Evolutionary conservation across 176 grass and related monocot species (phyloP).

Genomic region (Oryza meridionalis): DNA sequence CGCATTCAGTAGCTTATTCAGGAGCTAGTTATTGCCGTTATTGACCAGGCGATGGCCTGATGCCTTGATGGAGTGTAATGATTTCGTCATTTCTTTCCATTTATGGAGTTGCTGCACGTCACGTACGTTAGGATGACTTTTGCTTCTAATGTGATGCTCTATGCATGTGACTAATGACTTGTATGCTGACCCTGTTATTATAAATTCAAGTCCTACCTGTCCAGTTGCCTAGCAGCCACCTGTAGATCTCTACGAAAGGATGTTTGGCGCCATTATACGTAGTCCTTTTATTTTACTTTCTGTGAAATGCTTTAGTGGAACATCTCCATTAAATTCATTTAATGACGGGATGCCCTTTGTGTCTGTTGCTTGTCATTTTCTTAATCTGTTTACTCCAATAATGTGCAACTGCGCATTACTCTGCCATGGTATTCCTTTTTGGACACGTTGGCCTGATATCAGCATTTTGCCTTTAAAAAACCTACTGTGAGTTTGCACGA

Average conservation of each 20-base stretch:
- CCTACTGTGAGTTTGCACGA: not conserved
- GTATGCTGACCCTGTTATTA: not conserved
- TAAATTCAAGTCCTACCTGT: constrained; percentile 26
- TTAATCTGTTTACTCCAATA: constrained; percentile 25
- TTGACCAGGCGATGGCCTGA: not conserved
- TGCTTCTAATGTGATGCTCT: not conserved
- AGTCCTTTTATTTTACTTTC: constrained; percentile 17
- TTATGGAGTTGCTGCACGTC: constrained; percentile 5
- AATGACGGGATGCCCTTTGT: not conserved
- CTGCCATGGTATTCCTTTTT: not conserved
- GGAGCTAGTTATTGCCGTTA: not conserved
- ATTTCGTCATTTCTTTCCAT: not conserved
- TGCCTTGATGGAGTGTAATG: not conserved
- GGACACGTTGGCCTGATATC: constrained; percentile 20
- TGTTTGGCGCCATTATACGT: not conserved
- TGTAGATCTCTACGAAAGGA: not conserved
- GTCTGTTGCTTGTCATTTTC: not conserved
- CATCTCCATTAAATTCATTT: constrained; percentile 5
- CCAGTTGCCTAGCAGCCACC: constrained; percentile 1
- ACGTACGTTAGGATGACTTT: not conserved
- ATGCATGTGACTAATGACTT: not conserved
- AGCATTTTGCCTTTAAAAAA: constrained; percentile 1
- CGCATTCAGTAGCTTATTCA: not conserved
- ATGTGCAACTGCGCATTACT: not conserved
- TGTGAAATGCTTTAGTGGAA: not conserved